Base-by-base conservation (phyloP, 768 basidiomycete genomes). In the Amanita subjunquillea region DNA sequence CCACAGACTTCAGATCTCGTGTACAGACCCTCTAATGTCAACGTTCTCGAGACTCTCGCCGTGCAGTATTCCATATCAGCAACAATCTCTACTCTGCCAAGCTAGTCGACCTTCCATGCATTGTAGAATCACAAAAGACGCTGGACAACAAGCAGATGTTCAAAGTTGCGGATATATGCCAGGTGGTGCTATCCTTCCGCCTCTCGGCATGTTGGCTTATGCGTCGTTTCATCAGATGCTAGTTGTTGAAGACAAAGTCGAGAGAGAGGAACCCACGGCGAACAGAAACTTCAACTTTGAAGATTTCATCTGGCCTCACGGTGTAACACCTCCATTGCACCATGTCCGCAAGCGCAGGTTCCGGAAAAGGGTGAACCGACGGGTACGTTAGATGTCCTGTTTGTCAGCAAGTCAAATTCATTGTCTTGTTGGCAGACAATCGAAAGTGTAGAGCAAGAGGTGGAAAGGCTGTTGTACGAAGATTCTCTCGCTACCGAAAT, bases 141-240 rank as follows among this genome's bases (percentile, higher is more conserved):
- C 68, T 95, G 47, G 96, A 98, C 68, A 88, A 85, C 65, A 92
- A 94, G 65, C 92, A 96, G 62, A 87, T 96, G 82, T 96, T 98
- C 75, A 99, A 99, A 68, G 90, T 94, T 5, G 94, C 93, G 37
- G 96, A 99, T 65, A 95, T 99, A 69, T 95, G 90, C 71, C 94
- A 96, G 80, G 91, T 92, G 59, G 59, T 15, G 60, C 57, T 54
- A 47, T 20, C 45, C 43, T 46, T 36, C 22, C 48, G 37, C 36
- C 44, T 43, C 47, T 52, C 30, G 36, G 38, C 53, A 66, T 55
- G 61, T 23, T 55, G 25, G 50, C 34, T 53, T 40, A 22, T 29
- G 32, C 10, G 8, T 29, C 25, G 17, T 56, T 36, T 48, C 15
- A 29, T 54, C 53, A 96, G 91, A 97, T 97, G 93, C 78, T 99